Base-by-base conservation (phyloP, 176 grass and related monocot species). In the Triticum turgidum region DNA sequence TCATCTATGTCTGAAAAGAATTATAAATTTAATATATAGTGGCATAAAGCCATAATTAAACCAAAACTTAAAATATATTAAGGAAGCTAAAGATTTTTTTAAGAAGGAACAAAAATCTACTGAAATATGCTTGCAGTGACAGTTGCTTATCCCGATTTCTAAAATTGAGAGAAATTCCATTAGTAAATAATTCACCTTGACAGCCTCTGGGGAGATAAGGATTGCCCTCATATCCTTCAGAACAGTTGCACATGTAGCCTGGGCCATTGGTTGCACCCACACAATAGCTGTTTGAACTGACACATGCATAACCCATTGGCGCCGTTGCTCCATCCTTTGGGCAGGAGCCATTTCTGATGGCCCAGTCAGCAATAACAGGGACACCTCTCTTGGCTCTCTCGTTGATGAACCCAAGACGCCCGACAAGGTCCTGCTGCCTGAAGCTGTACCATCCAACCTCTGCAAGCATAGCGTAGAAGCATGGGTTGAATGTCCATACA, bases 211-310 rank as follows among this genome's bases (percentile, higher is more conserved):
- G 20, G 34, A 88, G 56, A 52, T 88, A 88, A 72, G 87, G 87
- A 24, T 88, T 84, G 7, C 87, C 87, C 39, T 76, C 15, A 0
- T 89, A 84, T 11, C 91, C 87, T 33, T 68, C 14, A 30, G 67
- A 86, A 52, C 87, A 92, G 15, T 64, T 54, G 67, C 91, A 92
- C 4, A 70, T 6, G 58, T 89, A 89, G 3, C 91, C 91, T 4
- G 45, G 47, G 30, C 85, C 85, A 76, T 75, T 89, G 29, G 1
- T 84, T 21, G 84, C 47, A 0, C 5, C 12, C 47, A 11, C 30
- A 32, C 84, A 87, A 11, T 77, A 33, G 49, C 85, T 88, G 77
- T 87, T 84, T 41, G 51, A 27, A 34, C 82, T 85, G 49, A 13
- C 15, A 10, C 90, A 91, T 2, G 71, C 82, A 12, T 85, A 91